Base-by-base conservation (phyloP, 2,329 filamentous ascomycete species). In the Microdochium trichocladiopsis region DNA sequence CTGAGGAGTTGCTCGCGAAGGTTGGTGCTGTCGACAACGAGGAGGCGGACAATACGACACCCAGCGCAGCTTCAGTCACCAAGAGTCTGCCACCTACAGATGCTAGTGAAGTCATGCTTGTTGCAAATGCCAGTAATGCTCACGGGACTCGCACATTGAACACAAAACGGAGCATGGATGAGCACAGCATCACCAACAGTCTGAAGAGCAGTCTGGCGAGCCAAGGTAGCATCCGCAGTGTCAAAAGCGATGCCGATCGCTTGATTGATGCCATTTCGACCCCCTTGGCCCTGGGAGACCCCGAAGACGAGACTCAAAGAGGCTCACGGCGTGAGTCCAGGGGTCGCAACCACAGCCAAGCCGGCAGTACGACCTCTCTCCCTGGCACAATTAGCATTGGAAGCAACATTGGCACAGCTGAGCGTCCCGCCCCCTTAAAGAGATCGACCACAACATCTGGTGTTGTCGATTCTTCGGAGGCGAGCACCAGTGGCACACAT, bases 211-310 rank as follows among this genome's bases (percentile, higher is more conserved):
- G 52, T 33, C 8, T 16, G n/a, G 28, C 52, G 72, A 86, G 83
- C 56, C 77, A 70, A 16, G 70, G 64, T 37, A 82, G 83, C 56
- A 62, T 67, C 14, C 69, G 66, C 47, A 84, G 81, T 58, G 69
- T 63, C 36, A 75, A 72, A 59, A 84, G 81, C 58, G 84, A 89
- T 58, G 83, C 86, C 0, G 86, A 90, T 55, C 74, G 86, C 25
- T 70, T 90, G 12, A 89, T 90, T 23, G 80, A 88, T 61, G 86
- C 86, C 2, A 87, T 90, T 2, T 80, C 85, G 59, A 83, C 80
- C 11, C 79, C 86, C 0, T 66, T 82, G 2, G 63, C 69, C 2
- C 58, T 76, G 1, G 68, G 71, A 4, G 72, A 73, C 14, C 51
- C 60, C 0, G 71, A 72, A 8, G 55, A 58, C 11, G 57, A 54